Base-by-base conservation (phyloP, 306 rosid genomes). In the Betula pendula region DNA sequence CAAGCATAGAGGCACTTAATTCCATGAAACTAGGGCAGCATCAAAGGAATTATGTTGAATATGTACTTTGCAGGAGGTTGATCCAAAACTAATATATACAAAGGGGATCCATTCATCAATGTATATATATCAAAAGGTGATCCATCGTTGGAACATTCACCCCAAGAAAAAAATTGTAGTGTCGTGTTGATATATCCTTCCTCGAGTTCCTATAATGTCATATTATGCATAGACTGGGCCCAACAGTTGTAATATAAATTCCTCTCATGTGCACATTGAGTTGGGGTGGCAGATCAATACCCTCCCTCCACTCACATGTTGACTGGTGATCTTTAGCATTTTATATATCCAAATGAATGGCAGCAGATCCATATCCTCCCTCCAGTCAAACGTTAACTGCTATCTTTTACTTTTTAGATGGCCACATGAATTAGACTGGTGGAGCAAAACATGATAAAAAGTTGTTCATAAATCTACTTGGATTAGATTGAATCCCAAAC, bases 1-100 rank as follows among this genome's bases (percentile, higher is more conserved):
- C 50, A 70, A 70, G 33, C 25, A 49, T 8, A 44, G 43, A 63
- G 25, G 73, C 75, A 76, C 19, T 51, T 20, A 44, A 51, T 58
- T 29, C 55, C 70, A 72, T 72, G 5, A 68, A 63, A 81, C 65
- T 83, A 68, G 74, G 75, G 63, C 48, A 58, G 69, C 56, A 44
- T 45, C 72, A 56, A 66, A 16, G 24, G 38, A 66, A 66, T 10
- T 51, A 53, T 52, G 50, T 55, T 52, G 27, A 68, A 50, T 47
- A 74, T 65, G 55, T 45, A 70, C 31, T 65, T 71, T 14, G 52
- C 58, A 63, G 44, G 50, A 71, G 51, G 51, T 67, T 38, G 22
- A 27, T 44, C 27, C 74, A 77, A 76, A 47, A 31, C 24, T 55
- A 33, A 52, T 19, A n/a, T 52, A n/a, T 52, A 8, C 19, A 52